Conservation (phyloP, 495 filamentous ascomycete genomes). For the Articulospora tetracladia region DNA sequence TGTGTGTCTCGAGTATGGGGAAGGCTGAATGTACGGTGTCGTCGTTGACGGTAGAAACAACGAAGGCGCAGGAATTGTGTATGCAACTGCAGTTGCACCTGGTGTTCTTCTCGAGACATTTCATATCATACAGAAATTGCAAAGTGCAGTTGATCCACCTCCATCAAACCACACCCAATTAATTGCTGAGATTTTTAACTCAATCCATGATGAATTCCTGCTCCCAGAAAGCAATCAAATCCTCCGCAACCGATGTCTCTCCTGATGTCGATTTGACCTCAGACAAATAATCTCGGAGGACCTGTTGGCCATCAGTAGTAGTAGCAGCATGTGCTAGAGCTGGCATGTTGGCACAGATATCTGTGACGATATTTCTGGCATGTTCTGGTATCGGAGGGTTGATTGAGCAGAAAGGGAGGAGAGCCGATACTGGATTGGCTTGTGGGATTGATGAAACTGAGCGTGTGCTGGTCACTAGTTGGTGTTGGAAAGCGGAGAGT, state of each 20-base stretch:
- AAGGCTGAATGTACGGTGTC: neutral
- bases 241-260: constrained; percentile 19
- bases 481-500: constrained; percentile 20
- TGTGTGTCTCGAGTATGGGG: neutral
- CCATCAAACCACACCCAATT: too few relatives aligned
- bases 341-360: constrained; percentile 42
- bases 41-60: too few relatives aligned
- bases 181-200: neutral
- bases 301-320: constrained; percentile 29
- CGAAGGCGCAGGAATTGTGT: too few relatives aligned
- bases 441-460: neutral
- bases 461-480: constrained; percentile 9
- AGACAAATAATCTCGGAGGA: constrained; percentile 36
- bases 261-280: neutral
- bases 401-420: constrained; percentile 45
- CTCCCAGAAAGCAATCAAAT: constrained; percentile 45
- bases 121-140: too few relatives aligned
- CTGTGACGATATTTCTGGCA: constrained; percentile 43
- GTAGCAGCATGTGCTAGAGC: constrained; percentile 39
- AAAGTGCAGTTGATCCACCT: too few relatives aligned
- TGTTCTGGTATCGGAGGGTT: constrained; percentile 36
- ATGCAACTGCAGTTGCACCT: constrained; percentile 23
- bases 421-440: constrained; percentile 23
- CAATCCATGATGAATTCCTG: constrained; percentile 31
- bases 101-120: constrained; percentile 9